phyloP scores from a whole-genome alignment of 805 yeast species.

The Wickerhamomyces bisporus region DNA sequence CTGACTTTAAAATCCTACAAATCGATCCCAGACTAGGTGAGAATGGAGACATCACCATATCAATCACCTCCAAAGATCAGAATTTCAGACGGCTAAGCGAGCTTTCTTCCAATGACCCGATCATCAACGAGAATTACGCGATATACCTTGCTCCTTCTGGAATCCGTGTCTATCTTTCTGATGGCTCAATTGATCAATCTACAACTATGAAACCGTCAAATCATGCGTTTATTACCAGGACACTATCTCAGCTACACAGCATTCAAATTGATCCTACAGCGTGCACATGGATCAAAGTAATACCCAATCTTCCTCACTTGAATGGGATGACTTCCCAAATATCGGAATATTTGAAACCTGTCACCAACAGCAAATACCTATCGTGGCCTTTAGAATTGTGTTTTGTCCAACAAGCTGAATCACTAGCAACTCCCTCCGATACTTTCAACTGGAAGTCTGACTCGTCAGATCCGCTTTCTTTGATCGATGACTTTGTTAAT shows the following conservation, averaged over 20 bases:
- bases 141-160: slow-evolving; percentile 53
- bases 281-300: slow-evolving; percentile 55
- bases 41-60: slow-evolving; percentile 37
- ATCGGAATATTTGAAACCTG: slow-evolving; percentile 47
- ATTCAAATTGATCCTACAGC: slow-evolving; percentile 14
- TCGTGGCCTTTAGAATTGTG: slow-evolving; percentile 73
- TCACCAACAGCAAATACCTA: slow-evolving; percentile 49
- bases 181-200: slow-evolving; percentile 30
- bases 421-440: slow-evolving; percentile 1
- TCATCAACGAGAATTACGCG: slow-evolving; percentile 29
- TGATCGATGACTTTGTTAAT: slow-evolving; percentile 35
- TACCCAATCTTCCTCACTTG: slow-evolving; percentile 64
- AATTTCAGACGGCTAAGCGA: slow-evolving; percentile 29
- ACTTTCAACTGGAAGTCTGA: too few relatives aligned
- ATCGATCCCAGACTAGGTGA: slow-evolving; percentile 44
- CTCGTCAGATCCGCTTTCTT: slow-evolving; percentile 27
- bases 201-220: slow-evolving; percentile 38
- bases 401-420: slow-evolving; percentile 43
- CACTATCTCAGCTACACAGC: slow-evolving; percentile 33
- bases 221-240: slow-evolving; percentile 29
- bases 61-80: slow-evolving; percentile 28
- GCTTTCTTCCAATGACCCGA: slow-evolving; percentile 6
- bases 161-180: slow-evolving; percentile 40
- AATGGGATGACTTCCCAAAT: slow-evolving; percentile 64
- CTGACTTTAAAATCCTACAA: slow-evolving; percentile 30